Conservation (phyloP, 352 stramenopile genomes). For the Phytophthora sp. region DNA sequence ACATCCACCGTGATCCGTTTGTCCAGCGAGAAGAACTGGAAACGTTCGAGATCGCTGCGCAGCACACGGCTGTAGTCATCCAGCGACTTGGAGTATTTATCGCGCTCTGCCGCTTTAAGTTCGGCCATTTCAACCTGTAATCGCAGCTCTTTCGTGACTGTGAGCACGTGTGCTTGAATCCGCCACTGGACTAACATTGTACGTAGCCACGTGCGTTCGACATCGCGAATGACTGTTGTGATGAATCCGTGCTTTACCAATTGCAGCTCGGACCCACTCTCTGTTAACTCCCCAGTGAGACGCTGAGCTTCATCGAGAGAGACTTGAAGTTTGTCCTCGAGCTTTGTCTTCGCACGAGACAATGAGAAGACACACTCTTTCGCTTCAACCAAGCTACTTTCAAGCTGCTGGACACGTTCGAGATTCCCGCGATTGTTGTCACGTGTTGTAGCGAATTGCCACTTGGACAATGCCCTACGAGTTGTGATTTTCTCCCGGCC, state of each 20-base stretch:
- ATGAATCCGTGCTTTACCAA: slow-evolving; percentile 80
- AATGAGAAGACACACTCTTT: slow-evolving; percentile 81
- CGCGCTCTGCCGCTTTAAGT: slow-evolving; percentile 57
- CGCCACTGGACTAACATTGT: slow-evolving; percentile 55
- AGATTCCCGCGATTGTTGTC: slow-evolving; percentile 30
- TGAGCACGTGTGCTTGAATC: slow-evolving; percentile 40
- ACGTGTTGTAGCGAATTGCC: slow-evolving; percentile 36
- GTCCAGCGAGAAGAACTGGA: slow-evolving; percentile 82
- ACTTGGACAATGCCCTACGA: slow-evolving; percentile 34
- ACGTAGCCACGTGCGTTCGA: slow-evolving; percentile 53
- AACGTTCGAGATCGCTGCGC: slow-evolving; percentile 72
- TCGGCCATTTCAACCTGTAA: slow-evolving; percentile 64
- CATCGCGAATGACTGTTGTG: slow-evolving; percentile 50
- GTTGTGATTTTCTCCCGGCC: slow-evolving; percentile 21
- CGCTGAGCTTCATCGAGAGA: slow-evolving; percentile 41
- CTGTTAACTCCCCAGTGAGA: slow-evolving; percentile 47
- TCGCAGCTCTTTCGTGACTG: slow-evolving; percentile 48
- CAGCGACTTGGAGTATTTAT: slow-evolving; percentile 68
- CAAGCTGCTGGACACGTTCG: slow-evolving; percentile 33
- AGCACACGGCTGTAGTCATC: slow-evolving; percentile 80
- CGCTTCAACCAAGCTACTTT: slow-evolving; percentile 51
- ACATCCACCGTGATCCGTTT: slow-evolving; percentile 78
- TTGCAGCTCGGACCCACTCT: slow-evolving; percentile 59
- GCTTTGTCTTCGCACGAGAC: slow-evolving; percentile 61
- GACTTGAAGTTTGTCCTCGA: slow-evolving; percentile 62